Evolutionary conservation across 139 green algal genomes (phyloP), one percentile per base, ranked within the genome.

Genomic region (Ettlia oleoabundans): DNA sequence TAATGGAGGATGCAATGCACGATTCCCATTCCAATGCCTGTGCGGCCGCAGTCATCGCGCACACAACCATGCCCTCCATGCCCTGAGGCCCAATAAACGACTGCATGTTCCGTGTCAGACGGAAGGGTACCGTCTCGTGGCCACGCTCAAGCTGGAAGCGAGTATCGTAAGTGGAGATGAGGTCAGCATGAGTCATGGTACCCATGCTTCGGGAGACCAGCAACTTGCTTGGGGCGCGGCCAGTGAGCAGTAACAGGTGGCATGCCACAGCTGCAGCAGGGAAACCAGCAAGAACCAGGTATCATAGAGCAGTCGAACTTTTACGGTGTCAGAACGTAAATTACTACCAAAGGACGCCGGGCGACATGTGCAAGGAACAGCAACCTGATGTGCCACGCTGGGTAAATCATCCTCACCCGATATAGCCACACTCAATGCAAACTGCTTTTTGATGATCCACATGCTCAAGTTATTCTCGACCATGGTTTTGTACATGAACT

Each of bases 401-500:
- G 28, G 62, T n/a, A n/a, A 61, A 1, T 26, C 28, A 42, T 21
- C 18, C 73, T 79, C 84, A 90, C 91, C 86, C 65, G 88, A 80
- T 72, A 88, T 85, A 13, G 84, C 79, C 41, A n/a, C 55, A 38
- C 61, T 95, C 15, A 99, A 90, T 41, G 95, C 95, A 84, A 97
- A 91, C 85, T 99, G 96, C 40, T 81, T 70, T 90, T 98, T 98
- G 93, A 99, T 98, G 28, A 88, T 90, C 93, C 93, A 98, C 72
- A 99, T 90, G 80, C 96, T 88, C 78, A 96, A 92, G 82, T 89
- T 96, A 75, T 85, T 85, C 47, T 86, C 94, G 26, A 94, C 92
- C 86, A 99, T 87, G 9, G 88, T 96, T 89, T 99, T 99, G 95
- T 99, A 99, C 81, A 98, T 94, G 84, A 93, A 98, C 92, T 98